Evolutionary conservation across 345 rosid species (phyloP), one percentile per base, ranked within the genome.

Genomic region (Citrus inodora): DNA sequence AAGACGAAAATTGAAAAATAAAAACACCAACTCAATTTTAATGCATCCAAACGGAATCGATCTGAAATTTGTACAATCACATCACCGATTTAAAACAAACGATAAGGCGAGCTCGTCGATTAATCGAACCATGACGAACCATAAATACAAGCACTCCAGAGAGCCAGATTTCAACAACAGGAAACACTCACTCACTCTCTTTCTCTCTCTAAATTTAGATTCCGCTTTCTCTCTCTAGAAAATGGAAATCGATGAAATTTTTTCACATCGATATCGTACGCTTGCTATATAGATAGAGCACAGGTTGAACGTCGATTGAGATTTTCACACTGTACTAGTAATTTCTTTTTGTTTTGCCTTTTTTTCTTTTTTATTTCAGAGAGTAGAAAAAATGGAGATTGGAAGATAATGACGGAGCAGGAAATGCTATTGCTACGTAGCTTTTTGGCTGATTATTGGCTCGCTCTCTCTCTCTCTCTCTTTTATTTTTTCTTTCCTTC

Each of bases 371-470:
- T 19, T 24, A 61, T 60, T 61, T 63, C 46, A 25, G 73, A 56
- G 33, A 40, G 4, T 24, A 25, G 22, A 7, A 48, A 60, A 24
- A 28, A 37, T 63, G 74, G 81, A 70, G 76, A 75, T 64, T 75
- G 85, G 77, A 71, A 71, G 77, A 75, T 70, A 79, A 75, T 63
- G 84, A 82, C 79, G 79, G 76, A 74, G 84, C 62, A 82, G 73
- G 79, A 82, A 78, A 63, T 63, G 79, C 79, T 53, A 53, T 67
- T 63, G 79, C 79, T 40, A 38, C 73, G 68, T 74, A 61, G 69
- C 79, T 69, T 70, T 82, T 63, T 74, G 81, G 77, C 77, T 66
- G 63, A 64, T 63, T 65, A 67, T 76, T 64, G 83, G 73, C 63
- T 35, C 51, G 55, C 66, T 51, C 27, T 51, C 17, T 51, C 42